Evolutionary conservation across 345 rosid genomes (phyloP).

Genomic region (Salix viminalis): DNA sequence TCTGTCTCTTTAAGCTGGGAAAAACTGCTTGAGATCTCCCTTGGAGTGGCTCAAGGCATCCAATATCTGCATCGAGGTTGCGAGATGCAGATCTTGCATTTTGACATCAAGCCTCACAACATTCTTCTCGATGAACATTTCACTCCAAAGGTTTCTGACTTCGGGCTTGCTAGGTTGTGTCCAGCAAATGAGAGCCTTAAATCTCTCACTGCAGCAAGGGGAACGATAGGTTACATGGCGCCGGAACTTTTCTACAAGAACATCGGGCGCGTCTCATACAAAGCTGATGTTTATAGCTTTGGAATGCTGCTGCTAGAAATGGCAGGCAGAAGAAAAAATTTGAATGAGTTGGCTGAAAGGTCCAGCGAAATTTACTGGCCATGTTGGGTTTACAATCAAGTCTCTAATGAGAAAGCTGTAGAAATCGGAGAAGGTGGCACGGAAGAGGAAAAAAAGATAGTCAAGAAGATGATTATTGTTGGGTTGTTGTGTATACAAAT

Average conservation of each 20-base stretch:
- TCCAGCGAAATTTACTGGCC: not conserved
- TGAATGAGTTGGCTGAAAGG: not conserved
- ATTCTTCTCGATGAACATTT: conserved; percentile 1
- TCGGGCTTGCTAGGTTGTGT: not conserved
- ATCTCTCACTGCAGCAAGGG: not conserved
- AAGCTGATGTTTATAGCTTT: not conserved
- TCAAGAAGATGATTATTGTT: not conserved
- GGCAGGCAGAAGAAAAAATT: too few relatives aligned
- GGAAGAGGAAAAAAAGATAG: not conserved
- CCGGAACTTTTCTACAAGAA: not conserved
- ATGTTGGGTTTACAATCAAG: not conserved
- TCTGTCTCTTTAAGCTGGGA: not conserved
- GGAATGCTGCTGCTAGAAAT: not conserved
- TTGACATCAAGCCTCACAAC: conserved; percentile 1
- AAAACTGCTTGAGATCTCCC: not conserved
- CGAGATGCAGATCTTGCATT: not conserved
- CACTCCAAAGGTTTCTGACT: not conserved
- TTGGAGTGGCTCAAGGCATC: not conserved
- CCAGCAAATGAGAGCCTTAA: not conserved
- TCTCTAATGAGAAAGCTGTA: not conserved
- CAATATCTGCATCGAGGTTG: not conserved
- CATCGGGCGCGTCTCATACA: not conserved
- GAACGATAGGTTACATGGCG: not conserved
- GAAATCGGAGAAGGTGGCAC: not conserved
- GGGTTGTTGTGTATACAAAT: conserved; percentile 10